Evolutionary conservation across 257 asterid genomes (phyloP), one percentile per base, ranked within the genome.

Genomic region (Prunella vulgaris): DNA sequence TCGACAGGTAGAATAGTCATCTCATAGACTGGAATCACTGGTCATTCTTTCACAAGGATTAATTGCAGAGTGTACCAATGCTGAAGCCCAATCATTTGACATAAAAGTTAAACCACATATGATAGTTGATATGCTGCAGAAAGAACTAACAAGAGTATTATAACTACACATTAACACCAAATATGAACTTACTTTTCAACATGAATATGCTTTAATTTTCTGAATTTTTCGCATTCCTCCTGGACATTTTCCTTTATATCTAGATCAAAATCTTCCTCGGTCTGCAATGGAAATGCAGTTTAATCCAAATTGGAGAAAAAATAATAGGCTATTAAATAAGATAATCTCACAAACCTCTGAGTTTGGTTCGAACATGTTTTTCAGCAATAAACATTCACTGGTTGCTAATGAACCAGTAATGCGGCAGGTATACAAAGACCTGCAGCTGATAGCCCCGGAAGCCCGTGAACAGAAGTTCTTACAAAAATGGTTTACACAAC

Each of bases 211-310:
- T 81, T 86, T 71, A 88, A 54, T 12, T 53, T 59, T 66, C 93
- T 90, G 60, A 71, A 86, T 73, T 76, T 86, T 13, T 86, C 76
- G 60, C 93, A 86, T 78, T 86, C 89, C 4, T 75, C 85, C 75
- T 78, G 74, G 58, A 86, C 90, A 75, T 88, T 90, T 63, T 86
- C 93, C 76, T 86, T 88, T 71, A 88, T 86, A 75, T 88, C 95
- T 37, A 81, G 79, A 76, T 88, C 95, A 73, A 88, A 88, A 66
- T 86, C 86, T 40, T 88, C 85, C 68, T 81, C 93, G 10, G 81
- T 57, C 95, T 88, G 81, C 83, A 86, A 66, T 28, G 62, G 22
- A 58, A 42, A 69, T 37, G 22, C 18, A 63, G 32, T 35, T 14
- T 64, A 65, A 37, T 53, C 21, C 22, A 73, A 62, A 62, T 13